phyloP scores from a whole-genome alignment of 2,329 filamentous ascomycete genomes.

The Rhytidhysteron rufulum region DNA sequence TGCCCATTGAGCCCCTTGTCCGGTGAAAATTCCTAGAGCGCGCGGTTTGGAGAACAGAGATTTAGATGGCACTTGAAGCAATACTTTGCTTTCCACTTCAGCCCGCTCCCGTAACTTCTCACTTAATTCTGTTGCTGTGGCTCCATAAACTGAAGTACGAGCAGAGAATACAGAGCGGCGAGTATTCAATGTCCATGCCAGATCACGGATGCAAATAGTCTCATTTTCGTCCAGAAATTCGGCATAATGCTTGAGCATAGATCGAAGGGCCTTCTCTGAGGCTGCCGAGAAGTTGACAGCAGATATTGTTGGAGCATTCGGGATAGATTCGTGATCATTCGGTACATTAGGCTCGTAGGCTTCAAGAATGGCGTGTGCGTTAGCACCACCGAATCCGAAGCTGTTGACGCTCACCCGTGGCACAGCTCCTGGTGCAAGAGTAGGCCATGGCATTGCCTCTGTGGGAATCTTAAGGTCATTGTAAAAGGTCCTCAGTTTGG shows the following conservation, averaged over 20 bases:
- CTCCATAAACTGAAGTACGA: background rate
- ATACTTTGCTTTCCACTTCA: background rate
- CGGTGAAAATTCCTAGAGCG: conserved; percentile 33
- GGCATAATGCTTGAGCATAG: conserved; percentile 1
- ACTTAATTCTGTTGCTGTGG: background rate
- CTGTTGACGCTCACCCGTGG: conserved; percentile 12
- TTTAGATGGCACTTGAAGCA: too few relatives aligned
- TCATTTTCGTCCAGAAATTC: background rate
- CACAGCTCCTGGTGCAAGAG: background rate
- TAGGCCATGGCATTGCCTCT: conserved; percentile 9
- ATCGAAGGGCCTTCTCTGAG: conserved; percentile 4
- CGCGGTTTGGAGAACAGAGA: background rate
- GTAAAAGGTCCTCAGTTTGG: conserved; percentile 14
- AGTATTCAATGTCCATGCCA: background rate
- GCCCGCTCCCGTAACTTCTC: background rate
- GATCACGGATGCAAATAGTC: background rate
- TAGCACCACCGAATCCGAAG: conserved; percentile 16
- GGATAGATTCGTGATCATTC: background rate
- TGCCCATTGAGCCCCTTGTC: conserved; percentile 38
- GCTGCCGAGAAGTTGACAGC: conserved; percentile 10
- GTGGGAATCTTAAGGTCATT: conserved; percentile 8
- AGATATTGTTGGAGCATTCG: conserved; percentile 1
- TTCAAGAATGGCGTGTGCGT: conserved; percentile 16
- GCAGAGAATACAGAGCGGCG: background rate
- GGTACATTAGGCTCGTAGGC: conserved; percentile 2